Conservation (phyloP, 371 early-diverging fungal species). For the Mucor indicus region DNA sequence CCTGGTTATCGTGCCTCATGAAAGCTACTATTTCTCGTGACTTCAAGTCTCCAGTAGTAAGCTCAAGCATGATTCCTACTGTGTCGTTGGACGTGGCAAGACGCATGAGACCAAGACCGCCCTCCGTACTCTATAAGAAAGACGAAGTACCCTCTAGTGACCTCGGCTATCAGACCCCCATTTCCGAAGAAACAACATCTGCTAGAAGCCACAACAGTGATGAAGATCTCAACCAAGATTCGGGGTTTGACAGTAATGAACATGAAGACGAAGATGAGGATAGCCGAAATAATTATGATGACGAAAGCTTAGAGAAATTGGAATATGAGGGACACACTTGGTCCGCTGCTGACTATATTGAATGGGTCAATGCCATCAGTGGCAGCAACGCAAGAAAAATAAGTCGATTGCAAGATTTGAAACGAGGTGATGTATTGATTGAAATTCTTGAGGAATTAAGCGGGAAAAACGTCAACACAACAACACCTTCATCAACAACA, state of each 20-base stretch:
- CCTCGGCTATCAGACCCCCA: too few species aligned
- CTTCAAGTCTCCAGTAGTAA: slow-evolving; percentile 57
- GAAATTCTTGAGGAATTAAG: slow-evolving; percentile 51
- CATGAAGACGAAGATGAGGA: slow-evolving; percentile 2
- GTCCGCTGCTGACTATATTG: slow-evolving; percentile 47
- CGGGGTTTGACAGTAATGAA: slow-evolving; percentile 1
- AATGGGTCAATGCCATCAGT: slow-evolving; percentile 57
- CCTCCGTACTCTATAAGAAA: slow-evolving; percentile 41
- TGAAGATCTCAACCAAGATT: slow-evolving; percentile 4
- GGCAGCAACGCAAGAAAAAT: slow-evolving; percentile 36
- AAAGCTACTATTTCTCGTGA: slow-evolving; percentile 67
- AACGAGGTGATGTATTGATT: slow-evolving; percentile 52
- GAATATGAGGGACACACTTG: slow-evolving; percentile 9
- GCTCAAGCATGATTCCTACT: slow-evolving; percentile 61
- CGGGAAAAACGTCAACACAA: slow-evolving; percentile 44
- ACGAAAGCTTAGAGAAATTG: not conserved
- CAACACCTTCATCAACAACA: slow-evolving; percentile 20
- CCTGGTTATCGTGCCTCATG: slow-evolving; percentile 62
- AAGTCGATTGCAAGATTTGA: slow-evolving; percentile 45
- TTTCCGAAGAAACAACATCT: too few species aligned
- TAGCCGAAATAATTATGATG: too few species aligned
- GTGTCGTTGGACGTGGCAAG: slow-evolving; percentile 62
- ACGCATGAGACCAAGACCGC: slow-evolving; percentile 63
- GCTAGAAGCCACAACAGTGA: not conserved
- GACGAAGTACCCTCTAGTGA: too few species aligned